Conservation (phyloP, 768 basidiomycete genomes). For the Suillus decipiens region DNA sequence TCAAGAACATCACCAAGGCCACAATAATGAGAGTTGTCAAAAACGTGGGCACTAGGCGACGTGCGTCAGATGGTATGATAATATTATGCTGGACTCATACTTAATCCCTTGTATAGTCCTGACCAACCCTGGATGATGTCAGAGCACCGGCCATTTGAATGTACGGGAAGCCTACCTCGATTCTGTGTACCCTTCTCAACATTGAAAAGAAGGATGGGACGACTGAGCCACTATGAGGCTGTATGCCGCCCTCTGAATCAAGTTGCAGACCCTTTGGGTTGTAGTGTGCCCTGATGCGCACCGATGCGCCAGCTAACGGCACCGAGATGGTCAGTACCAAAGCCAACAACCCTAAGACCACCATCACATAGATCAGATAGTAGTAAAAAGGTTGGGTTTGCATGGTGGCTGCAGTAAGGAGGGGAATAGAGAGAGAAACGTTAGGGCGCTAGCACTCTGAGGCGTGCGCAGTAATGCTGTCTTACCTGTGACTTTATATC, state of each 20-base stretch:
- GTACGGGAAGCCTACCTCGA: conserved; percentile 56
- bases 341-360: conserved; percentile 46
- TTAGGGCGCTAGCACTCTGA: neutral
- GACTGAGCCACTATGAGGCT: conserved; percentile 77
- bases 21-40: conserved; percentile 56
- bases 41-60: conserved; percentile 46
- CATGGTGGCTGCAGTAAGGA: conserved; percentile 25
- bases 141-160: neutral
- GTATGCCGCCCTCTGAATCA: conserved; percentile 73
- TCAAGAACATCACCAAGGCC: conserved; percentile 53
- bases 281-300: conserved; percentile 82
- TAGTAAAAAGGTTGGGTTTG: no score
- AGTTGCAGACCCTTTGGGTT: conserved; percentile 83
- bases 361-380: conserved; percentile 42
- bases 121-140: conserved; percentile 49
- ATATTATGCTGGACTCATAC: conserved; percentile 34
- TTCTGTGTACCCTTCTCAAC: conserved; percentile 64
- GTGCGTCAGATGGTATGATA: conserved; percentile 41
- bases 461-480: conserved; percentile 8
- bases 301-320: conserved; percentile 66
- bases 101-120: conserved; percentile 82
- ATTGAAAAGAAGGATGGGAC: conserved; percentile 75
- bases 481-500: no score
- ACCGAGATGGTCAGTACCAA: conserved; percentile 62
- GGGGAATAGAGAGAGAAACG: neutral